These are phyloP conservation scores for Protomyces arabidopsidicola DNA, from an alignment of 1,139 yeast species.

Conservation along the genomic window DNA sequence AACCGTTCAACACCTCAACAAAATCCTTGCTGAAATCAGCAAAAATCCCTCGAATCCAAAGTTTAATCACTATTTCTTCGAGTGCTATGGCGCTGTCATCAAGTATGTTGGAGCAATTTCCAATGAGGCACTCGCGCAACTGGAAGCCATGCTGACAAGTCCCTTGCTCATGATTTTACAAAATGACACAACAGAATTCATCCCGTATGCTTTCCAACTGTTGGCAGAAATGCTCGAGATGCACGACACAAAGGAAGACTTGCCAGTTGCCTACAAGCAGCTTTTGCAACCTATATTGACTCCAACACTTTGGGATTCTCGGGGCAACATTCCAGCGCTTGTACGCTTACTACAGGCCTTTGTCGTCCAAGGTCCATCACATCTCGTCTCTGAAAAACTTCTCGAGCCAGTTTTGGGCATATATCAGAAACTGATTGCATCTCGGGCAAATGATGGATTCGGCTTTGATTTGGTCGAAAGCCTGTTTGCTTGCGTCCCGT, in stretches of 20 bases:
- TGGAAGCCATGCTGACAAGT: constrained; percentile 61
- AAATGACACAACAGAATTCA: constrained; percentile 87
- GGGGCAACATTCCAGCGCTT: constrained; percentile 90
- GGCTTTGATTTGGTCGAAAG: constrained; percentile 82
- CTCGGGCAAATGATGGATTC: constrained; percentile 69
- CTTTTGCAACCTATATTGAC: constrained; percentile 77
- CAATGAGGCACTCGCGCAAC: constrained; percentile 29
- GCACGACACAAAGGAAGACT: constrained; percentile 46
- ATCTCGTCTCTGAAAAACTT: constrained; percentile 39
- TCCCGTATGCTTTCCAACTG: constrained; percentile 87
- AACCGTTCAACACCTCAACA: constrained; percentile 51
- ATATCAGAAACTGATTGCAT: constrained; percentile 87
- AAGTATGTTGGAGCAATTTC: constrained; percentile 44
- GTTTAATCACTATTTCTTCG: constrained; percentile 86
- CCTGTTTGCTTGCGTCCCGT: constrained; percentile 57
- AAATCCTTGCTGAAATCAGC: constrained; percentile 64
- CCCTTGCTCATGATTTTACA: constrained; percentile 62
- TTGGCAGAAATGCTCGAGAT: constrained; percentile 70
- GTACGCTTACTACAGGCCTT: constrained; percentile 74
- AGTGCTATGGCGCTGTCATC: constrained; percentile 72
- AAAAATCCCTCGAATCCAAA: constrained; percentile 94
- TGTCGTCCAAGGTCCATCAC: constrained; percentile 56
- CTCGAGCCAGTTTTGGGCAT: constrained; percentile 82
- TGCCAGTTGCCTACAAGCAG: constrained; percentile 63
- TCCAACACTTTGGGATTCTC: constrained; percentile 86